Percentiles rank a stretch among this genome's conserved stretches.
phyloP scores from a whole-genome alignment of 345 rosid species.

The Heritiera fomes region DNA sequence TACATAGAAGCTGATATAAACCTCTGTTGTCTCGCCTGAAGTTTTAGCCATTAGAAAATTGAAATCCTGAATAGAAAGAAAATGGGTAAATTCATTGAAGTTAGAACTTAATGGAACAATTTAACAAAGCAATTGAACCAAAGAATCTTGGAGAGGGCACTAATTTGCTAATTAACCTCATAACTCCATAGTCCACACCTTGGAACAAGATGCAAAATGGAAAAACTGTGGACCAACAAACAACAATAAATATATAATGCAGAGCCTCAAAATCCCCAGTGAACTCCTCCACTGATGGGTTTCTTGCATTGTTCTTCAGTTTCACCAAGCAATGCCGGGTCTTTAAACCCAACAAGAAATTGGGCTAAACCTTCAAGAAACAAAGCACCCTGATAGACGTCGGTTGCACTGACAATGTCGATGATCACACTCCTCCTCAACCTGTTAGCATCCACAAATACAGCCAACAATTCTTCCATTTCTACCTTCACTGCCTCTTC shows the following conservation, averaged over 20 bases:
- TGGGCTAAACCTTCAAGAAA: slow-evolving; percentile 82
- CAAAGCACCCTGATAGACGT: slow-evolving; percentile 67
- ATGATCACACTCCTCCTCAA: slow-evolving; percentile 65
- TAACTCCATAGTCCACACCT: not conserved
- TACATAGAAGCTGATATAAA: not conserved
- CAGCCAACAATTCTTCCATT: slow-evolving; percentile 69
- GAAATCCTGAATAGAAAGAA: not conserved
- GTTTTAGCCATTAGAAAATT: not conserved
- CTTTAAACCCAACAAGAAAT: slow-evolving; percentile 79
- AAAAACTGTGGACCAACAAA: not conserved
- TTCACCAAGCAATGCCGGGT: slow-evolving; percentile 44
- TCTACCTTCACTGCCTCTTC: slow-evolving; percentile 49
- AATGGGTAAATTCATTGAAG: not conserved
- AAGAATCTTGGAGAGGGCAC: not conserved
- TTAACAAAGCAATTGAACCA: not conserved
- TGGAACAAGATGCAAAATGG: not conserved
- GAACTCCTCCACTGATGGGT: slow-evolving; percentile 19
- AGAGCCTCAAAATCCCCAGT: not conserved
- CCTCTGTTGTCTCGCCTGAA: not conserved
- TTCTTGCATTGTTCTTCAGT: slow-evolving; percentile 36
- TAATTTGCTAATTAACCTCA: not conserved
- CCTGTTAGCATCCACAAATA: slow-evolving; percentile 67
- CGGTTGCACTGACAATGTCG: slow-evolving; percentile 63
- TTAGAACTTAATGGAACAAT: not conserved
- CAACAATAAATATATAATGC: not conserved